Conservation (phyloP, 78 protist species). For the Speleostelium caveatum region DNA sequence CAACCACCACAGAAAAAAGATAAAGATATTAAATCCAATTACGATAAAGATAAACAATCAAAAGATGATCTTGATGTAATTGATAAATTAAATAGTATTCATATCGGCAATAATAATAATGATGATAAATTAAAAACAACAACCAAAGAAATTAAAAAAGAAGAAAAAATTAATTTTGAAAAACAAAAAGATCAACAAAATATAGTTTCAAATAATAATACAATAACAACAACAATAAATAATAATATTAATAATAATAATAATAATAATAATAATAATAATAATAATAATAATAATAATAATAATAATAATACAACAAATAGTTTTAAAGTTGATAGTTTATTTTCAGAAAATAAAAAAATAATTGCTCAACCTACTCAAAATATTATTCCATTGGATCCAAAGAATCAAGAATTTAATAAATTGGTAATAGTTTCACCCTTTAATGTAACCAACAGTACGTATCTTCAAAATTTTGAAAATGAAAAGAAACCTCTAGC, state of each 20-base stretch:
- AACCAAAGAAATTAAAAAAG: not conserved
- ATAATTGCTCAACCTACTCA: not conserved
- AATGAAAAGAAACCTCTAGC: conserved; percentile 19
- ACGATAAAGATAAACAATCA: not conserved
- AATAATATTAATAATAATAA: not conserved
- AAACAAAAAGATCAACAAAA: too few species aligned
- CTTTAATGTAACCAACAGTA: not conserved
- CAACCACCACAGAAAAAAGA: not conserved
- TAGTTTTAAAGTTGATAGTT: not conserved
- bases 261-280: conserved; percentile 8
- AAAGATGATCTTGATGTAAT: not conserved
- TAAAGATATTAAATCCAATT: too few species aligned
- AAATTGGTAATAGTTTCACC: conserved; percentile 41
- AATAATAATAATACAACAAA: not conserved
- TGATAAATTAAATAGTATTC: not conserved
- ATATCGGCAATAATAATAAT: not conserved
- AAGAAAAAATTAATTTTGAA: too few species aligned
- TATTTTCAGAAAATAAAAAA: not conserved
- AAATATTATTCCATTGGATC: conserved; percentile 11
- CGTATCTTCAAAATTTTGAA: conserved; percentile 7
- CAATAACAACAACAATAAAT: too few species aligned
- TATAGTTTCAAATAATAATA: too few species aligned
- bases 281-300: not conserved
- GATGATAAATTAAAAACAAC: not conserved
- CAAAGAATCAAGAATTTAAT: conserved; percentile 28